Evolutionary conservation across 768 basidiomycete genomes (phyloP).

Genomic region (Suillus fuscotomentosus): DNA sequence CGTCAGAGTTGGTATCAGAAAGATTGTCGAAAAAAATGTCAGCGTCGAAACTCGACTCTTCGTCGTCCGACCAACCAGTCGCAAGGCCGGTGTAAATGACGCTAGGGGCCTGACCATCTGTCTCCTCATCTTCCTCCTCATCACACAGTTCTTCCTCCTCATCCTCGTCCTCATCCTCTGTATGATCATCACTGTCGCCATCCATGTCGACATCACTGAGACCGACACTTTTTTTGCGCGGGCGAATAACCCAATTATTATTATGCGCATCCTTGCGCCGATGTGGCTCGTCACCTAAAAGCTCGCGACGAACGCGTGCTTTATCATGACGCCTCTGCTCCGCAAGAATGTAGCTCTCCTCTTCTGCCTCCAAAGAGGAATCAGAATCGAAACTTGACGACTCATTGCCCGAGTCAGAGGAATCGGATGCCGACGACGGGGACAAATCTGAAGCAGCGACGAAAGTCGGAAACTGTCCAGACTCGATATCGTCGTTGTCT

Average conservation of each 20-base stretch:
- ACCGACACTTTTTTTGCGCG: slow-evolving; percentile 70
- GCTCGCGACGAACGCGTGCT: slow-evolving; percentile 59
- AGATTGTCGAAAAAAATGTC: slow-evolving; percentile 83
- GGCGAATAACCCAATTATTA: slow-evolving; percentile 67
- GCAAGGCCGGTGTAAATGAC: slow-evolving; percentile 60
- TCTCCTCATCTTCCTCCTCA: slow-evolving; percentile 45
- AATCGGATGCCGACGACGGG: slow-evolving; percentile 47
- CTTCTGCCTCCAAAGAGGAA: slow-evolving; percentile 58
- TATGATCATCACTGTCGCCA: slow-evolving; percentile 53
- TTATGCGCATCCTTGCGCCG: slow-evolving; percentile 41
- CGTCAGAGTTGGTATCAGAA: slow-evolving; percentile 49
- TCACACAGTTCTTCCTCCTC: slow-evolving; percentile 34
- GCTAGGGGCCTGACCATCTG: slow-evolving; percentile 39
- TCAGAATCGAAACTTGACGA: slow-evolving; percentile 48
- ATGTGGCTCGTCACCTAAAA: slow-evolving; percentile 52
- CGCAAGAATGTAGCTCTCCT: slow-evolving; percentile 56
- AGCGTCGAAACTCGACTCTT: slow-evolving; percentile 77
- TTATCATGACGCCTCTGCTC: slow-evolving; percentile 44
- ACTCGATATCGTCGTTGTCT: slow-evolving; percentile 31
- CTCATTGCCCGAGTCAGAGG: slow-evolving; percentile 36
- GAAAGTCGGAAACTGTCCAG: slow-evolving; percentile 60
- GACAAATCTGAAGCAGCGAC: slow-evolving; percentile 61
- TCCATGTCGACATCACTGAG: slow-evolving; percentile 64
- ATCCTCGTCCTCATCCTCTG: slow-evolving; percentile 61
- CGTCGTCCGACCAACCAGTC: slow-evolving; percentile 78